These are phyloP conservation scores for Sordariomycetes sp. DNA, from an alignment of 2,329 filamentous ascomycete genomes.

Conservation along the genomic window DNA sequence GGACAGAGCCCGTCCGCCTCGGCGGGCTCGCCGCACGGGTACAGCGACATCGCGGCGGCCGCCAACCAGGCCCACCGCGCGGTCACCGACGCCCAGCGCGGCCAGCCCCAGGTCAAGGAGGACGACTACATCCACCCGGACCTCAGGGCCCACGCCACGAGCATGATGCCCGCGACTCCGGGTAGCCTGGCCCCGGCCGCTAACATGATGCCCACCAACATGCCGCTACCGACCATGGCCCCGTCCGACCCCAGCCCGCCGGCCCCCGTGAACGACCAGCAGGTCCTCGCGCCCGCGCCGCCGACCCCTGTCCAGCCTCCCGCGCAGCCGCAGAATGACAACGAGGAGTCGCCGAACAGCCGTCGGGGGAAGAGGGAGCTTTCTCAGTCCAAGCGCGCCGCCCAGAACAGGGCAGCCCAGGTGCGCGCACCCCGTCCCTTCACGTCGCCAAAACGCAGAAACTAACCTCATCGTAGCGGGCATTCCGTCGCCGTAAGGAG, in stretches of 20 bases:
- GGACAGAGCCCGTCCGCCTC: slow-evolving; percentile 14
- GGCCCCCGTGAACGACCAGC: slow-evolving; percentile 11
- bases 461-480: slow-evolving; percentile 46
- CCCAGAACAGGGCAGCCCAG: slow-evolving; percentile 93
- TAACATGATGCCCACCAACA: slow-evolving; percentile 22
- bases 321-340: slow-evolving; percentile 12
- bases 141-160: slow-evolving; percentile 20
- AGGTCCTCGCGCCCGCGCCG: slow-evolving; percentile 8
- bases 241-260: slow-evolving; percentile 14
- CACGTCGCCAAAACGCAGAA: neutral
- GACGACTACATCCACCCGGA: slow-evolving; percentile 36
- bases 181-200: slow-evolving; percentile 12
- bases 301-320: slow-evolving; percentile 7
- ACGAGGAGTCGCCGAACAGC: slow-evolving; percentile 31
- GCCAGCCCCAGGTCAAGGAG: slow-evolving; percentile 16
- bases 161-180: slow-evolving; percentile 9
- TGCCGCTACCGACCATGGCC: slow-evolving; percentile 1
- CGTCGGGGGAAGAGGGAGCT: slow-evolving; percentile 80
- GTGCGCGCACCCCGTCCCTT: slow-evolving; percentile 35
- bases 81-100: slow-evolving; percentile 13
- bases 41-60: slow-evolving; percentile 22
- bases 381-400: slow-evolving; percentile 89
- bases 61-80: slow-evolving; percentile 16
- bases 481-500: slow-evolving; percentile 95
- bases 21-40: slow-evolving; percentile 28